Conservation (phyloP, 2,329 filamentous ascomycete species). For the Didymella segeticola region DNA sequence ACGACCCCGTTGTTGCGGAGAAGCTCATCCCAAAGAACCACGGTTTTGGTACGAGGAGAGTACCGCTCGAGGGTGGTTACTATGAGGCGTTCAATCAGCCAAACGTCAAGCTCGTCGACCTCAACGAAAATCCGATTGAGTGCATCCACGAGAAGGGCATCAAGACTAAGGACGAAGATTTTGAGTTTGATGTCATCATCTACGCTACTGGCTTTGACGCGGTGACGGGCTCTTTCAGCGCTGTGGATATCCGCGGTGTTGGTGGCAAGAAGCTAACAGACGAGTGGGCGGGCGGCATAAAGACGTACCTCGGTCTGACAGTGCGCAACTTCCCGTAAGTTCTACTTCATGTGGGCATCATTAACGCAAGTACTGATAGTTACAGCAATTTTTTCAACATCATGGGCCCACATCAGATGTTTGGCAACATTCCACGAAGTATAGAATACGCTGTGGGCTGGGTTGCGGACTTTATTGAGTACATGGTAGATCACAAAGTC, state of each 20-base stretch:
- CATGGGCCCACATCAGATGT: constrained; percentile 11
- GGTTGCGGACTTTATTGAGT: constrained; percentile 48
- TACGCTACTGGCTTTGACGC: constrained; percentile 54
- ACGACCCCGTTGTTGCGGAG: constrained; percentile 54
- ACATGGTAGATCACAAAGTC: constrained; percentile 43
- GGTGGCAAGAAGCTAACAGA: constrained; percentile 21
- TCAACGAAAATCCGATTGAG: constrained; percentile 49
- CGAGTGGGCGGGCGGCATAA: constrained; percentile 28
- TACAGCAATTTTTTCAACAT: constrained; percentile 8
- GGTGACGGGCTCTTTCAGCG: constrained; percentile 43
- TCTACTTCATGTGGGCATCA: constrained; percentile 23
- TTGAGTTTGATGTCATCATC: constrained; percentile 63
- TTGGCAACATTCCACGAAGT: constrained; percentile 42
- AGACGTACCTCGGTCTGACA: constrained; percentile 38
- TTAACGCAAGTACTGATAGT: neutral
- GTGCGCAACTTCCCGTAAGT: constrained; percentile 40
- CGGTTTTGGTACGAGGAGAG: constrained; percentile 34
- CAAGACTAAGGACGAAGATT: constrained; percentile 54
- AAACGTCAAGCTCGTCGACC: constrained; percentile 59
- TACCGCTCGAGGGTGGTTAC: constrained; percentile 40
- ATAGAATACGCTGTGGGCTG: constrained; percentile 55
- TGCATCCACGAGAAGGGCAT: constrained; percentile 58
- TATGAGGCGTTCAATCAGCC: constrained; percentile 49
- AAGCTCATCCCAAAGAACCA: constrained; percentile 50
- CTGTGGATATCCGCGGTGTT: constrained; percentile 21